Evolutionary conservation across 2,329 filamentous ascomycete species (phyloP), one percentile per base, ranked within the genome.

Genomic region (Alternaria angustiovoidea): DNA sequence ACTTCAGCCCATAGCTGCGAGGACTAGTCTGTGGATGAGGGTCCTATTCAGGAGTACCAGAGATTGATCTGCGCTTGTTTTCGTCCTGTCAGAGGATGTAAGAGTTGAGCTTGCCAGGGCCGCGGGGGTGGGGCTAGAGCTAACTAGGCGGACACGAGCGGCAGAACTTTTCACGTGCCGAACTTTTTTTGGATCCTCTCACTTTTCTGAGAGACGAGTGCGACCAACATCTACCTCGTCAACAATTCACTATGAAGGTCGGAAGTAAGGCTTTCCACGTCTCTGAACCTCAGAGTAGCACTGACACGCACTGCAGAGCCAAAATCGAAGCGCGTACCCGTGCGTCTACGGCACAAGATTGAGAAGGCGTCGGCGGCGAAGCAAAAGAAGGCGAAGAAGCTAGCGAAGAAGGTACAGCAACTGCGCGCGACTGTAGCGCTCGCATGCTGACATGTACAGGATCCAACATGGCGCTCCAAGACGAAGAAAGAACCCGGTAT

Each of bases 401-500:
- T 89, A 57, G 93, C 91, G 57, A 98, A 97, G 84, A 93, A 96
- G 79, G 86, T 87, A 74, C 18, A 67, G 26, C 24, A 18, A 22
- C 0, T 22, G 38, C 32, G 18, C 48, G 16, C 46, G 26, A 47
- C 12, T 16, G 36, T 7, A 12, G 24, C 2, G 12, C 36, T 24
- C 24, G 30, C 14, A 51, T 39, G 26, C 68, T 79, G n/a, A 80
- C 60, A 20, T 2, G n/a, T 42, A 5, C 64, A 88, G 88, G 97
- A 97, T 79, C 94, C 95, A 34, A 89, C 97, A 92, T 98, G 95
- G 93, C 89, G 91, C 70, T 94, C 93, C 61, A 92, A 93, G 79
- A 79, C 97, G 69, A 98, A 97, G 87, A 99, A 98, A 83, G 95
- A 99, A 74, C 95, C 94, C 24, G 95, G 95, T 49, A 97, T 99